These are phyloP conservation scores for Lathyrus aphaca DNA, from an alignment of 306 rosid genomes.

Conservation along the genomic window DNA sequence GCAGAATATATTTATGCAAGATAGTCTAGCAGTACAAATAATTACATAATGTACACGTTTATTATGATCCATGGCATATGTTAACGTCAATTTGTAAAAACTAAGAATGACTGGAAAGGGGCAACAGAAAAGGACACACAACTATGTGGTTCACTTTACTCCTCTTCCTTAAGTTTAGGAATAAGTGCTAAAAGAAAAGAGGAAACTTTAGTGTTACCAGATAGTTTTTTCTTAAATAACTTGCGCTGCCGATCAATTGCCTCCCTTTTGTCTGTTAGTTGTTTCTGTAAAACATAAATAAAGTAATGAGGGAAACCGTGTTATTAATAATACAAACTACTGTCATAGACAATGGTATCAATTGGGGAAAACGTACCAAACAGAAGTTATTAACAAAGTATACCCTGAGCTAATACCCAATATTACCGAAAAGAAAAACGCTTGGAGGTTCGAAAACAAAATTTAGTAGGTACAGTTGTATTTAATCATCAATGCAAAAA, in stretches of 20 bases:
- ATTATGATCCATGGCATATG: constrained; percentile 2
- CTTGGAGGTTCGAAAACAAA: constrained; percentile 24
- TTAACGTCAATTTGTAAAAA: constrained; percentile 22
- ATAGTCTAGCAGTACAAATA: constrained; percentile 24
- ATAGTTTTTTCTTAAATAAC: constrained; percentile 81
- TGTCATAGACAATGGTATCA: constrained; percentile 21
- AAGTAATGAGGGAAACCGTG: constrained; percentile 21
- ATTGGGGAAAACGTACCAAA: constrained; percentile 17
- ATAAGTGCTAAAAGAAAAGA: constrained; percentile 27
- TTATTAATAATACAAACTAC: constrained; percentile 15
- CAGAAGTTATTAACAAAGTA: constrained; percentile 17
- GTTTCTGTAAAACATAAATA: constrained; percentile 58
- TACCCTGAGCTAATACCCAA: constrained; percentile 20
- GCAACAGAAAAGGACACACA: not conserved
- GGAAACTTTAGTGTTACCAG: constrained; percentile 55
- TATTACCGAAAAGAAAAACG: constrained; percentile 24
- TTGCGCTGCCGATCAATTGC: constrained; percentile 93
- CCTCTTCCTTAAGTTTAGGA: constrained; percentile 10
- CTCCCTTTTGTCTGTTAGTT: constrained; percentile 86
- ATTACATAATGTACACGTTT: not conserved
- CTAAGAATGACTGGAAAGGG: constrained; percentile 7
- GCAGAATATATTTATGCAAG: constrained; percentile 26
- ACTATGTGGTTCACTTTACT: constrained; percentile 8
- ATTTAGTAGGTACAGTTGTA: not conserved
- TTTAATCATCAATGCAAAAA: constrained; percentile 5